These are phyloP conservation scores for Conticribra weissflogii DNA, from an alignment of 108 stramenopile species.

Conservation along the genomic window DNA sequence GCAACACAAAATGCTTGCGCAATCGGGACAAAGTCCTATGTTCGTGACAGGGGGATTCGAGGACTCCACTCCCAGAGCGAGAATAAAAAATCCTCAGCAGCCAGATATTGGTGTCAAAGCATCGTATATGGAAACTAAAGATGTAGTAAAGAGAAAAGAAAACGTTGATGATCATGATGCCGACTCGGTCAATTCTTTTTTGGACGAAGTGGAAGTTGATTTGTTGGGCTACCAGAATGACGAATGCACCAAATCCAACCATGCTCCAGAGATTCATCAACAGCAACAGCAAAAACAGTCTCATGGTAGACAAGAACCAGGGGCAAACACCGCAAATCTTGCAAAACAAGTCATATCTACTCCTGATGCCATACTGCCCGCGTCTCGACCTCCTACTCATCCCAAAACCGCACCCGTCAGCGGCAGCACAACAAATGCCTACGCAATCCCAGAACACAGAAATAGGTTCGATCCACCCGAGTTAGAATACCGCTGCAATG, in stretches of 20 bases:
- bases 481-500: background rate
- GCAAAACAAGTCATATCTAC: no score
- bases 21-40: constrained; percentile 6
- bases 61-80: background rate
- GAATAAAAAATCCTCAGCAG: background rate
- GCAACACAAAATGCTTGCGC: constrained; percentile 14
- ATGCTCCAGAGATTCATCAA: background rate
- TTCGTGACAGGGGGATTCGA: constrained; percentile 23
- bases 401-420: background rate
- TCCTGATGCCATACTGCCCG: no score
- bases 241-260: background rate
- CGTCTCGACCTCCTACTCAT: background rate
- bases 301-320: no score
- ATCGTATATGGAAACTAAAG: background rate
- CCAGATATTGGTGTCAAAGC: background rate
- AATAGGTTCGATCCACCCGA: background rate
- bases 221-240: background rate
- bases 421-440: background rate
- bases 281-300: background rate
- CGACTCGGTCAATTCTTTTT: background rate
- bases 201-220: background rate
- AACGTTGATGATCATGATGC: no score
- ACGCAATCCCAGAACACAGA: background rate
- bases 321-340: no score
- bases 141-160: background rate